Base-by-base conservation (phyloP, 2,329 filamentous ascomycete species). In the Sclerotinia trifoliorum region DNA sequence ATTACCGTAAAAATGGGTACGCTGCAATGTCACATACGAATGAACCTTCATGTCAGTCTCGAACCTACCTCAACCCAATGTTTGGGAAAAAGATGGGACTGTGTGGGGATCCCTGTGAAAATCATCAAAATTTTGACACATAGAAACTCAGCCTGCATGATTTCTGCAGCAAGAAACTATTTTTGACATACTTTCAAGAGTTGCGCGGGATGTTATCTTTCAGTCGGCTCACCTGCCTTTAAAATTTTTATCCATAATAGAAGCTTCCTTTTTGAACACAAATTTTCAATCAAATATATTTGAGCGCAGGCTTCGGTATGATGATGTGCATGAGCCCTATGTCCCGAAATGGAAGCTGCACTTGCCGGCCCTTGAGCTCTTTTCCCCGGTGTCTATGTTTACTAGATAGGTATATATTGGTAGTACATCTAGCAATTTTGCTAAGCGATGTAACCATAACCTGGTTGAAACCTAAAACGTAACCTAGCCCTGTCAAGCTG, bases 311-410 rank as follows among this genome's bases (percentile, higher is more conserved):
- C 24, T 13, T 10, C 19, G 17, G 57, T 29, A 29, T 61, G 42
- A 66, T 61, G 64, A 32, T 66, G 64, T 61, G 55, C 64, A 61
- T 66, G 24, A 66, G 64, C 64, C 64, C 64, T 66, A 66, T 32
- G 39, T 4, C 15, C 15, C 15, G 10, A n/a, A 35, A 21, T n/a
- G n/a, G 29, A 49, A 35, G 44, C 13, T 35, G 46, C 29, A n/a
- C 58, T 35, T 35, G 13, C 2, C 21, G 44, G 58, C 44, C 24
- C 29, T 11, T 13, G 4, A 2, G 8, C 3, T 19, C 8, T 19
- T 24, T 57, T 57, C 21, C 32, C 21, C 35, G 11, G n/a, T 17
- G 6, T 24, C 32, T 2, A 8, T 11, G 11, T 32, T 42, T 64
- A 17, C 26, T 44, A 44, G 13, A 3, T 29, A 5, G 32, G n/a